A percentile compares a stretch with the other conserved stretches of the same genome.
Evolutionary conservation across 2,329 filamentous ascomycete genomes (phyloP).

Genomic region (Kalmusia sp.): DNA sequence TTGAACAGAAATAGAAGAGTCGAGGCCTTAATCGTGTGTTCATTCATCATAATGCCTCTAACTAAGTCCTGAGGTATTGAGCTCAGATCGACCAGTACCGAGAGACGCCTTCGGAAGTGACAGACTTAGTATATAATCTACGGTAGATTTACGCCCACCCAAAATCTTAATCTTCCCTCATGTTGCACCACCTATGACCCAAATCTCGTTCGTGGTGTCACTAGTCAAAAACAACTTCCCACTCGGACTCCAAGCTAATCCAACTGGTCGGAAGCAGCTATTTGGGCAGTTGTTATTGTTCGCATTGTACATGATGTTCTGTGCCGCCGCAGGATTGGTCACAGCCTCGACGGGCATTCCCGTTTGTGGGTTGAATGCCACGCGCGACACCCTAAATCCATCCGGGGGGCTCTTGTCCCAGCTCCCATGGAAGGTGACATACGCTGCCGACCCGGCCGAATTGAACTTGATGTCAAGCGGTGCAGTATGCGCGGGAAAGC

Average conservation of each 20-base stretch:
- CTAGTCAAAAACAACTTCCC: constrained; percentile 30
- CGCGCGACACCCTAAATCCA: constrained; percentile 26
- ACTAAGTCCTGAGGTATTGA: no score
- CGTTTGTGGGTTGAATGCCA: constrained; percentile 29
- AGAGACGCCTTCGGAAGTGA: no score
- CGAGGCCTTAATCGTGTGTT: no score
- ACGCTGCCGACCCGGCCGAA: constrained; percentile 61
- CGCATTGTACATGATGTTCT: constrained; percentile 28
- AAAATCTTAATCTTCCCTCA: no score
- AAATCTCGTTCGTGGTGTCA: constrained; percentile 28
- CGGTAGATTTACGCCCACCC: no score
- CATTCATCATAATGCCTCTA: no score
- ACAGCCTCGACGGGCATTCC: constrained; percentile 25
- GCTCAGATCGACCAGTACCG: no score
- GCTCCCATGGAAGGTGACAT: constrained; percentile 73
- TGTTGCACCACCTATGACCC: constrained; percentile 20
- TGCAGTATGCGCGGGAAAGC: constrained; percentile 61
- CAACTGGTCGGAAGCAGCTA: constrained; percentile 27
- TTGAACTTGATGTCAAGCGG: constrained; percentile 71
- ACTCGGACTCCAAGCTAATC: constrained; percentile 21
- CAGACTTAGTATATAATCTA: no score
- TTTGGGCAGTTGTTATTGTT: constrained; percentile 21
- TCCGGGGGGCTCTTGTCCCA: constrained; percentile 44
- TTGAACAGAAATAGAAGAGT: no score
- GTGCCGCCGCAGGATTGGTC: constrained; percentile 21